Percentiles rank a stretch among this genome's conserved stretches.
Evolutionary conservation across 2,329 filamentous ascomycete species (phyloP).

Genomic region (Talaromyces sp.): DNA sequence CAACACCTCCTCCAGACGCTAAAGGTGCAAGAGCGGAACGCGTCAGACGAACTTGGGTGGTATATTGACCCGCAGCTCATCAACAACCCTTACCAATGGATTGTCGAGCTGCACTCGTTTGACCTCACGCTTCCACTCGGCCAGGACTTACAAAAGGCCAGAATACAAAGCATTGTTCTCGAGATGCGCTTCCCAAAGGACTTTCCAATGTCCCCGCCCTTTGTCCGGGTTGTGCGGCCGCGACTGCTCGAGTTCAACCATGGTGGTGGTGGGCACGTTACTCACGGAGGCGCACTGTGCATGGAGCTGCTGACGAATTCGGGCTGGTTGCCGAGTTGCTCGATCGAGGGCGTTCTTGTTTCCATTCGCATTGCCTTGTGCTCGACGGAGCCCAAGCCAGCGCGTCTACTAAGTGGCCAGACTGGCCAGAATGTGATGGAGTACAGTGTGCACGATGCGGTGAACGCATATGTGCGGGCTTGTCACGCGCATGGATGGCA

Average conservation of each 20-base stretch:
- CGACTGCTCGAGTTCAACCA: constrained; percentile 66
- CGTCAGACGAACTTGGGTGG: constrained; percentile 71
- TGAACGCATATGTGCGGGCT: constrained; percentile 67
- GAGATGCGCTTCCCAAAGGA: constrained; percentile 76
- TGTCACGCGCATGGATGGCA: constrained; percentile 68
- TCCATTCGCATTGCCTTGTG: constrained; percentile 75
- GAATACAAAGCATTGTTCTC: constrained; percentile 65
- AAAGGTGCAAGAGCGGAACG: constrained; percentile 58
- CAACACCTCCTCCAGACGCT: constrained; percentile 62
- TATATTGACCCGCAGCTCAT: constrained; percentile 66
- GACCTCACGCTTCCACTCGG: constrained; percentile 64
- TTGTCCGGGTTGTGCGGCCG: constrained; percentile 76
- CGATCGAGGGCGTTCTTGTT: constrained; percentile 73
- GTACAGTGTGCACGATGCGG: constrained; percentile 67
- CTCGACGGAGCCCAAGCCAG: constrained; percentile 64
- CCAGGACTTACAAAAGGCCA: constrained; percentile 63
- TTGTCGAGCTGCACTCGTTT: constrained; percentile 83
- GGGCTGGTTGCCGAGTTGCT: constrained; percentile 71
- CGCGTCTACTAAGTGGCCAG: constrained; percentile 49
- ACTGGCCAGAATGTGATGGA: constrained; percentile 29
- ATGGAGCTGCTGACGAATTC: constrained; percentile 81
- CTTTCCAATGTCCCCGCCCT: constrained; percentile 76
- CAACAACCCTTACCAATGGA: constrained; percentile 82
- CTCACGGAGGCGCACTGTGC: constrained; percentile 74
- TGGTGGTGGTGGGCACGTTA: constrained; percentile 84